Evolutionary conservation across 148 eudicot genomes (phyloP).

Genomic region (Rhododendron mucronatum): DNA sequence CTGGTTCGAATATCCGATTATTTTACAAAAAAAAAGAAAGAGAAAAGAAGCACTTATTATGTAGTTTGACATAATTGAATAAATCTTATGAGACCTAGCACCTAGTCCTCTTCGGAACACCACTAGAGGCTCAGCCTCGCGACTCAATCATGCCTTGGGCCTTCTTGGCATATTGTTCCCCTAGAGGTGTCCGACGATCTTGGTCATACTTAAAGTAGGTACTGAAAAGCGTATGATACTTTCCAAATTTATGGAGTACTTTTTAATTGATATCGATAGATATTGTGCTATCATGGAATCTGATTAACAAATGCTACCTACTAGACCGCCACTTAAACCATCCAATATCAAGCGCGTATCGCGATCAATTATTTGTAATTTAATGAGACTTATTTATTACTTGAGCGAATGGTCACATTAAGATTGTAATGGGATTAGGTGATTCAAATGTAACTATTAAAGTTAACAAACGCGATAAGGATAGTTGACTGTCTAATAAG

Average conservation of each 20-base stretch:
- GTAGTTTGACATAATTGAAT: too few relatives aligned
- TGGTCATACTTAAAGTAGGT: not conserved
- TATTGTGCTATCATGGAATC: not conserved
- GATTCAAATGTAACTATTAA: too few relatives aligned
- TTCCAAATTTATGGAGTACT: not conserved
- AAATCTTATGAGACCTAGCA: too few relatives aligned
- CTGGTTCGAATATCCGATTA: too few relatives aligned
- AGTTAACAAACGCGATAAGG: not conserved
- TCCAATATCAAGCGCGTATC: not conserved
- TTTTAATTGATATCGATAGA: not conserved
- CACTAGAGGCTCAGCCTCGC: not conserved
- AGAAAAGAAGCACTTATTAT: too few relatives aligned
- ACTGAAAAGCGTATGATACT: not conserved
- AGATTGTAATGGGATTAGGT: not conserved
- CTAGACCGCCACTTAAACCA: not conserved
- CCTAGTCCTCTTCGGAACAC: not conserved
- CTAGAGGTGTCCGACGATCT: not conserved
- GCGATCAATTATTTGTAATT: too few relatives aligned
- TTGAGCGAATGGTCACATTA: not conserved
- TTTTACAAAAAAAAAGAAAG: too few relatives aligned
- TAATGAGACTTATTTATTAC: not conserved
- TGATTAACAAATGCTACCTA: not conserved
- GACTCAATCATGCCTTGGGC: not conserved
- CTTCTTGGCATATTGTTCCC: not conserved
- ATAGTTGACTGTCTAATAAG: not conserved